Evolutionary conservation across 208 protist genomes (phyloP).

Genomic region (Lotmaria passim): DNA sequence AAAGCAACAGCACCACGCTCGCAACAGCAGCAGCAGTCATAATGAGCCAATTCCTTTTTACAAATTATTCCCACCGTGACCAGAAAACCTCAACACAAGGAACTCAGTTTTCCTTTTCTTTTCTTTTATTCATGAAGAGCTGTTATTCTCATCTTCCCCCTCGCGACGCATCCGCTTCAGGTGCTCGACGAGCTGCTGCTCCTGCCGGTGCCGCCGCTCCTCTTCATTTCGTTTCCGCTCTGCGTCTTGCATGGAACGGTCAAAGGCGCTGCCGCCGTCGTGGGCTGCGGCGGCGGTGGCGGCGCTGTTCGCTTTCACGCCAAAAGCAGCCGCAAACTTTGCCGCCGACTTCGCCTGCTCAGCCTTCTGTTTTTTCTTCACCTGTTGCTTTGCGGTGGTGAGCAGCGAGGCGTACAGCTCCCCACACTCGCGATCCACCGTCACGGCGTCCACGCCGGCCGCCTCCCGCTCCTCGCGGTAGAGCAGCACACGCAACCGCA

Average conservation of each 20-base stretch:
- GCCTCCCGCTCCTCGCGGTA: constrained; percentile 77
- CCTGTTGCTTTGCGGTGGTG: constrained; percentile 38
- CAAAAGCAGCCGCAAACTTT: constrained; percentile 77
- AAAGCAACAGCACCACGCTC: not conserved
- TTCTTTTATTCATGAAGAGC: not conserved
- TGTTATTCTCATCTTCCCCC: not conserved
- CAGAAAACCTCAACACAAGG: not conserved
- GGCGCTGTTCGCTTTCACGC: constrained; percentile 33
- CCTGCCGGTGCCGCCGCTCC: constrained; percentile 46
- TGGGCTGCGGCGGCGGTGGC: not conserved
- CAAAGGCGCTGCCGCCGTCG: constrained; percentile 47
- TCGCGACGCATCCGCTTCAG: constrained; percentile 73
- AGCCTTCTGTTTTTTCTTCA: constrained; percentile 34
- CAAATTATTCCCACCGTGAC: no score
- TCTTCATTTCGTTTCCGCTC: constrained; percentile 47
- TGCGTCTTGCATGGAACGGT: constrained; percentile 57
- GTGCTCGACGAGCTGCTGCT: constrained; percentile 73
- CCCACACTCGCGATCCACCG: constrained; percentile 66
- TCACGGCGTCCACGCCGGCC: constrained; percentile 44
- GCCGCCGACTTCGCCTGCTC: constrained; percentile 68
- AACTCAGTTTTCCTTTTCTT: not conserved
- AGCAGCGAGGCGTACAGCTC: constrained; percentile 60
- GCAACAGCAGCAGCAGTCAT: not conserved
- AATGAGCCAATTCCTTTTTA: no score
- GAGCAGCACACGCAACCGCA: constrained; percentile 61